These are phyloP conservation scores for Boechera stricta DNA, from an alignment of 345 rosid genomes.

Conservation along the genomic window DNA sequence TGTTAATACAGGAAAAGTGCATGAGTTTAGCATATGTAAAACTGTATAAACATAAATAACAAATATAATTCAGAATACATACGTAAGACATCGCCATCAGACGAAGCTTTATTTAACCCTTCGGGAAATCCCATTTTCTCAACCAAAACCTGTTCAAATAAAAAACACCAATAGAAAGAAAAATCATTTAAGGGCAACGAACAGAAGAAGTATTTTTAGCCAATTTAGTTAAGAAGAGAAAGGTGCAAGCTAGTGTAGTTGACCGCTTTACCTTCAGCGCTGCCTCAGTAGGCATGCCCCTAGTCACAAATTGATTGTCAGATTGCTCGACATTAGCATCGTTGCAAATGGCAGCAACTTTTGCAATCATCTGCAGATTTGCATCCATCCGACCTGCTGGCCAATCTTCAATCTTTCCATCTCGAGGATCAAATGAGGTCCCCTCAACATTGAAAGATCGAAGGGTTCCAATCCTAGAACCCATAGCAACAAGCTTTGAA, in stretches of 20 bases:
- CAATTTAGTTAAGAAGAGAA: constrained; percentile 16
- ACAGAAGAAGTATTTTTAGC: constrained; percentile 1
- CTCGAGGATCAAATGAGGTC: constrained; percentile 76
- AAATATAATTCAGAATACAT: constrained; percentile 35
- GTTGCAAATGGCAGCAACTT: constrained; percentile 87
- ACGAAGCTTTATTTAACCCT: constrained; percentile 48
- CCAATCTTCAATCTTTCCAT: constrained; percentile 82
- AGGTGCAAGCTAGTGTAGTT: constrained; percentile 15
- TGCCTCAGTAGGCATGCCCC: constrained; percentile 93
- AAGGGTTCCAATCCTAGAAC: constrained; percentile 66
- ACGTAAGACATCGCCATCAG: constrained; percentile 60
- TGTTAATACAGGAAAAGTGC: background rate
- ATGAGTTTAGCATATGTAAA: background rate
- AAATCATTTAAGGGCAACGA: background rate
- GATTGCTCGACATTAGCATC: constrained; percentile 80
- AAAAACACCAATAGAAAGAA: constrained; percentile 1
- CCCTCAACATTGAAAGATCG: constrained; percentile 86
- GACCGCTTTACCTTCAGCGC: constrained; percentile 79
- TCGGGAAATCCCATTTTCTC: constrained; percentile 95
- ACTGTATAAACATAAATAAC: background rate
- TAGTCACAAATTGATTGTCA: constrained; percentile 67
- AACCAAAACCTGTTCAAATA: constrained; percentile 73
- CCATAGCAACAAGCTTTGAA: constrained; percentile 83
- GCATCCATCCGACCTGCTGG: constrained; percentile 75
- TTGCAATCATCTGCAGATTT: constrained; percentile 90